A percentile compares a stretch with the other conserved stretches of the same genome.
These are phyloP conservation scores for Astragalus membranaceus DNA, from an alignment of 306 rosid species.

Conservation along the genomic window DNA sequence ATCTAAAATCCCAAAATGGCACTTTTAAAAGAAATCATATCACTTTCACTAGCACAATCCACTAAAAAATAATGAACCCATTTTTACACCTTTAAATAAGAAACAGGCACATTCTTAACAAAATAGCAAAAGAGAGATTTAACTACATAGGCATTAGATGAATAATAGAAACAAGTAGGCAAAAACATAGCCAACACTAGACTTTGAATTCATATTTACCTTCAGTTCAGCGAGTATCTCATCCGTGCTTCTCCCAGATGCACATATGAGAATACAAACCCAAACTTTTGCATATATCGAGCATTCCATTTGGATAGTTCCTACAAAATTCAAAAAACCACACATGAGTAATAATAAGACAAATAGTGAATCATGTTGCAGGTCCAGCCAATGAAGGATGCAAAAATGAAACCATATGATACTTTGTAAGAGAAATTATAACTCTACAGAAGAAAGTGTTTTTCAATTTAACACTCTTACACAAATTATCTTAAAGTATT, in stretches of 20 bases:
- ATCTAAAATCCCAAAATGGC: constrained; percentile 3
- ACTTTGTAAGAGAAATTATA: not conserved
- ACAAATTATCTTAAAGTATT: not conserved
- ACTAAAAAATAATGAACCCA: not conserved
- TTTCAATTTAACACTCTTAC: not conserved
- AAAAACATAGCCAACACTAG: no score
- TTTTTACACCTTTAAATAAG: not conserved
- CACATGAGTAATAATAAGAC: no score
- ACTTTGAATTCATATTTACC: constrained; percentile 37
- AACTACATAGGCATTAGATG: not conserved
- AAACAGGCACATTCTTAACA: not conserved
- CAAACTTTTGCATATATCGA: constrained; percentile 62
- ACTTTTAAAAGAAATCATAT: not conserved
- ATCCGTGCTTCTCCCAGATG: constrained; percentile 70
- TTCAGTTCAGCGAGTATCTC: constrained; percentile 74
- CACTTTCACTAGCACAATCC: not conserved
- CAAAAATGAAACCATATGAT: not conserved
- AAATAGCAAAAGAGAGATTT: not conserved
- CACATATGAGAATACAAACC: constrained; percentile 83
- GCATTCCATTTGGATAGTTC: constrained; percentile 81
- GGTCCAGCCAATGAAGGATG: constrained; percentile 5
- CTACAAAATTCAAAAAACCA: constrained; percentile 44
- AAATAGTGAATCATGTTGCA: not conserved
- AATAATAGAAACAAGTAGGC: no score
- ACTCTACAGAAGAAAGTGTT: not conserved